A percentile compares a stretch with the other conserved stretches of the same genome.
Evolutionary conservation across 1,284 basidiomycete species (phyloP).

Genomic region (Apiotrichum gamsii): DNA sequence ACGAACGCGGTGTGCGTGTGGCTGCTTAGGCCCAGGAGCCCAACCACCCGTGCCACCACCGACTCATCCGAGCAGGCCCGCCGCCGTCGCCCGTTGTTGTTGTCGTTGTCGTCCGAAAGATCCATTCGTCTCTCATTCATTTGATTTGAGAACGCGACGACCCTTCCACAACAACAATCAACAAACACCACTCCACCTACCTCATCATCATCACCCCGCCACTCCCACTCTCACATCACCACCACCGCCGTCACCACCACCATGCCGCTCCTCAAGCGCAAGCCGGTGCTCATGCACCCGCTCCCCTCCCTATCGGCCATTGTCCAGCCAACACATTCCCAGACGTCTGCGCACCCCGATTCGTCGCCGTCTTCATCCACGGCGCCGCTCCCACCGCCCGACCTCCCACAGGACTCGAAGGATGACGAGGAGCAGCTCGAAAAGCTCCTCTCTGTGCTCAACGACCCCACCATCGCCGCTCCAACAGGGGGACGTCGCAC

Average conservation of each 20-base stretch:
- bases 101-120: too few relatives aligned
- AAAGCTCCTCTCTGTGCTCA: slow-evolving; percentile 25
- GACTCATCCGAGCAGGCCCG: too few relatives aligned
- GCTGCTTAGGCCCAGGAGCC: too few relatives aligned
- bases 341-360: slow-evolving; percentile 2
- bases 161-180: too few relatives aligned
- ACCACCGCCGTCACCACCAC: slow-evolving; percentile 9
- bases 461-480: slow-evolving; percentile 9
- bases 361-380: slow-evolving; percentile 2
- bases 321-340: slow-evolving; percentile 11
- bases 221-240: too few relatives aligned
- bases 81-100: too few relatives aligned
- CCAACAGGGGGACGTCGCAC: background rate
- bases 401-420: slow-evolving; percentile 31
- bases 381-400: slow-evolving; percentile 1
- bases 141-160: too few relatives aligned
- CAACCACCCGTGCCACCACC: too few relatives aligned
- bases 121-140: too few relatives aligned
- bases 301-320: slow-evolving; percentile 34
- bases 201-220: too few relatives aligned
- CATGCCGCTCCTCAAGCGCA: slow-evolving; percentile 86
- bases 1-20: too few relatives aligned
- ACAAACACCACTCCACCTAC: too few relatives aligned
- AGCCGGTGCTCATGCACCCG: slow-evolving; percentile 73
- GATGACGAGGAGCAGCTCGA: slow-evolving; percentile 42